Conservation (phyloP, 257 asterid genomes). For the Striga asiatica region DNA sequence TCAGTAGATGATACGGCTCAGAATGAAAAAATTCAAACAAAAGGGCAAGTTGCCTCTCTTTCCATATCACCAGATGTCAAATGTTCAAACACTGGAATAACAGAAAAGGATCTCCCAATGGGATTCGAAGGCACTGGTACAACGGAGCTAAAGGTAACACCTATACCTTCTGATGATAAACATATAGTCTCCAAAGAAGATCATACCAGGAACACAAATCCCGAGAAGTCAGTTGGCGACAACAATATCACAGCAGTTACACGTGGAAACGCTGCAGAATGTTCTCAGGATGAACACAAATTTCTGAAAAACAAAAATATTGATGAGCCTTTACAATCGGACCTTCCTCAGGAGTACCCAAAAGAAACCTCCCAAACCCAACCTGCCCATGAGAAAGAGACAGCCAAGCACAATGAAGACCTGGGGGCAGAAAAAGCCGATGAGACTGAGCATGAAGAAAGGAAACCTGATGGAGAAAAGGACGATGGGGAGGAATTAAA, state of each 20-base stretch:
- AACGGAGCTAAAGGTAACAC: constrained; percentile 9
- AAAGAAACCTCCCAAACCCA: no score
- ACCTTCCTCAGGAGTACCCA: no score
- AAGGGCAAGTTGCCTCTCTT: constrained; percentile 13
- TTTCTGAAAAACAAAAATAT: constrained; percentile 6
- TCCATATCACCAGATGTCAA: constrained; percentile 4
- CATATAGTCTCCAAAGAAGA: constrained; percentile 21
- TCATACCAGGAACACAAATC: not conserved
- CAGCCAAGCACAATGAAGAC: constrained; percentile 19
- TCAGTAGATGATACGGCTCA: constrained; percentile 11
- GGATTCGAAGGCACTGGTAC: not conserved
- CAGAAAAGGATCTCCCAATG: constrained; percentile 14
- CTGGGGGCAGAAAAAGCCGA: constrained; percentile 19
- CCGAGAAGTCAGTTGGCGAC: constrained; percentile 12
- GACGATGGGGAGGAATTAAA: constrained; percentile 30
- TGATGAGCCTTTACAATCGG: no score
- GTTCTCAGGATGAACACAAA: constrained; percentile 16
- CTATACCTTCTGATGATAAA: constrained; percentile 15
- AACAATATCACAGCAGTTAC: constrained; percentile 7
- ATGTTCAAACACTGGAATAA: constrained; percentile 15
- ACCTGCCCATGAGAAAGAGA: constrained; percentile 15
- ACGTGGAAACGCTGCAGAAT: not conserved
- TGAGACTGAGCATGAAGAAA: constrained; percentile 21
- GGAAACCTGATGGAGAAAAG: constrained; percentile 31
- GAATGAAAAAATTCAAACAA: constrained; percentile 5